Evolutionary conservation across 345 rosid genomes (phyloP), one percentile per base, ranked within the genome.

Genomic region (Eucalyptus cladocalyx): DNA sequence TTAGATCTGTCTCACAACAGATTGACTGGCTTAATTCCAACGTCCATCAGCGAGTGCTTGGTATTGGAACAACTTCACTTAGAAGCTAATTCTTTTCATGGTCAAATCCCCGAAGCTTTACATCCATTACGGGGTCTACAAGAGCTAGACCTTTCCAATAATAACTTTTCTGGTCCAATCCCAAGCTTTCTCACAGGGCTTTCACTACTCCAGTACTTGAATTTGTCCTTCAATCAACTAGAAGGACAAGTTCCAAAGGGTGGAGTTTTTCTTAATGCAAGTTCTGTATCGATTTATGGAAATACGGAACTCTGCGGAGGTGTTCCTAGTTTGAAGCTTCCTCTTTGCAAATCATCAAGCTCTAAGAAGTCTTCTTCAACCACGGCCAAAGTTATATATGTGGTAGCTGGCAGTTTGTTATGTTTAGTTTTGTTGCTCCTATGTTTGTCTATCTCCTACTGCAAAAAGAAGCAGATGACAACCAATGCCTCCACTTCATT

Each of bases 391-490:
- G 76, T 67, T 2, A 67, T 32, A 67, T 67, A 19, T n/a, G 21
- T 8, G 10, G 21, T 16, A 4, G 40, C 40, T 67, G 18, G 8
- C 17, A 62, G 72, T 62, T 62, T 62, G 72, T 30, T 62, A 30
- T 62, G 72, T 62, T 30, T 62, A 12, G 34, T 34, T 30, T 30
- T 12, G 34, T 30, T 62, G 34, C 15, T 30, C 76, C 21, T 62
- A 7, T 30, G 8, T 13, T 0, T n/a, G 3, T n/a, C 19, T 65
- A n/a, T 65, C 76, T 65, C 4, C 1, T n/a, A 65, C 2, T 0
- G 2, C 76, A 65, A 65, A 65, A 65, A n/a, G 76, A 65, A n/a
- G 19, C 76, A 2, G 11, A n/a, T 1, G 19, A 65, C 9, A 15
- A 65, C 19, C 10, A 6, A n/a, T 7, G 21, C 76, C 76, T n/a